Base-by-base conservation (phyloP, 306 rosid species). In the Dryas drummondii region DNA sequence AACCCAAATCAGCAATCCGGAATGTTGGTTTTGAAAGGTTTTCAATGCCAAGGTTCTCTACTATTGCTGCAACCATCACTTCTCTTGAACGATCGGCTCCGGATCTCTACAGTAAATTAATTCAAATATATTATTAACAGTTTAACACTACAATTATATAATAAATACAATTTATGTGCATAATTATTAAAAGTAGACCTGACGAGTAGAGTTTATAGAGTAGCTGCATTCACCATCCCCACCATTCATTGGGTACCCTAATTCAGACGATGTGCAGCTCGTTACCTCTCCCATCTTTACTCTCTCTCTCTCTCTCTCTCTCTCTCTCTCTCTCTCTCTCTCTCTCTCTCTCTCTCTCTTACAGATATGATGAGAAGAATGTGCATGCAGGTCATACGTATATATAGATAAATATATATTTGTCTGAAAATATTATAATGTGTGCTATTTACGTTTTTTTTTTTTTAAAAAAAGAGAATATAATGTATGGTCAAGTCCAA, bases 1-100 rank as follows among this genome's bases (percentile, higher is more conserved):
- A 80, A 9, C 83, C 83, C 8, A 80, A 67, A 54, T 80, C 83
- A 17, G 70, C 79, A 57, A 79, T 73, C n/a, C 22, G 46, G 40
- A 66, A 73, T n/a, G 50, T 0, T 15, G 74, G 22, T 58, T 46
- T 57, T 26, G 15, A 15, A 0, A 6, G 65, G 7, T 26, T 22
- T 27, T 67, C 16, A 5, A 67, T 67, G 47, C 59, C 83, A 7
- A 79, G 74, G 16, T 73, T 79, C 14, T 73, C 70, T 2, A 19
- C 15, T 46, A 77, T 69, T 27, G 63, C 44, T 48, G 19, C 59
- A 27, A 61, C 61, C 22, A 61, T 22, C 59, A 17, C 5, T 62
- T 4, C 68, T 19, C 2, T 48, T 45, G 60, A 44, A 2, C 1
- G 8, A n/a, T 73, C 78, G 4, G 70, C 70, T 32, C 60, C 50